A percentile compares a stretch with the other conserved stretches of the same genome.
phyloP scores from a whole-genome alignment of 768 basidiomycete genomes.

The Melanogaster broomeanus region DNA sequence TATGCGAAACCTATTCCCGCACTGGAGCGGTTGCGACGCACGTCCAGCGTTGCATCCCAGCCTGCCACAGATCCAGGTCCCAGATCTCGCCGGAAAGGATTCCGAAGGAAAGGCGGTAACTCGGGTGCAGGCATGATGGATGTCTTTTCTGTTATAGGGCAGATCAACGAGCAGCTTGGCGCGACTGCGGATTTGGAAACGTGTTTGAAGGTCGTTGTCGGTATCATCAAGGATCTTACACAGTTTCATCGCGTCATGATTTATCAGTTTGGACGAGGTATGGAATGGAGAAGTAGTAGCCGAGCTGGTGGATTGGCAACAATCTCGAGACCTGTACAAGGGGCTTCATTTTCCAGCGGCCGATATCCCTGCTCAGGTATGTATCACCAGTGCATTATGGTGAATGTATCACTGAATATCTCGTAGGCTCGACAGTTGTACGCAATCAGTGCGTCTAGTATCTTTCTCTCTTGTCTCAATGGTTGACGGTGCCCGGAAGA shows the following conservation, averaged over 20 bases:
- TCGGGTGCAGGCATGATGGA: slow-evolving; percentile 68
- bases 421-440: slow-evolving; percentile 66
- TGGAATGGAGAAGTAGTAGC: slow-evolving; percentile 81
- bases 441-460: slow-evolving; percentile 51
- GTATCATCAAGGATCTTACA: slow-evolving; percentile 74
- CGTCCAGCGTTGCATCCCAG: slow-evolving; percentile 13
- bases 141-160: slow-evolving; percentile 73
- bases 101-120: neutral
- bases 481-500: slow-evolving; percentile 37
- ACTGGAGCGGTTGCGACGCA: slow-evolving; percentile 64
- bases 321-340: slow-evolving; percentile 70
- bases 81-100: neutral
- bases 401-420: neutral
- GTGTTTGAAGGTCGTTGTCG: slow-evolving; percentile 74
- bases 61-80: neutral
- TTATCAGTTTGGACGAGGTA: slow-evolving; percentile 80
- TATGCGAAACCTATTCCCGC: slow-evolving; percentile 68
- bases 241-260: slow-evolving; percentile 81
- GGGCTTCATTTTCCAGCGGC: slow-evolving; percentile 71
- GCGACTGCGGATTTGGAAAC: slow-evolving; percentile 62
- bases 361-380: slow-evolving; percentile 69
- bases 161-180: slow-evolving; percentile 80
- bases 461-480: neutral
- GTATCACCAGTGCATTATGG: slow-evolving; percentile 7
- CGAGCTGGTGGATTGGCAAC: slow-evolving; percentile 77